A percentile compares a stretch with the other conserved stretches of the same genome.
Evolutionary conservation across 305 asterid genomes (phyloP).

Genomic region (Fraxinus platypoda): DNA sequence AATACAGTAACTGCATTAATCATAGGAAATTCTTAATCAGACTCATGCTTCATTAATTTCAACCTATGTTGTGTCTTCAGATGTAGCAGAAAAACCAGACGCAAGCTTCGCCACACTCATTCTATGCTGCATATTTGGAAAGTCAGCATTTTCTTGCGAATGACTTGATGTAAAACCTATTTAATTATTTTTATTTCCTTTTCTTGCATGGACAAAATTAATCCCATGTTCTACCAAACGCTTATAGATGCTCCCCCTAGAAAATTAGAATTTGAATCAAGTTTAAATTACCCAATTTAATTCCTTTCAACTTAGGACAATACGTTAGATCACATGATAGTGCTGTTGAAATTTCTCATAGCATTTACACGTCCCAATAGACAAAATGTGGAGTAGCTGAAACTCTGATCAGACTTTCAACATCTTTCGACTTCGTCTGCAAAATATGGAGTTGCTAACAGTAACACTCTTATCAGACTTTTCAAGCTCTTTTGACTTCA

Average conservation of each 20-base stretch:
- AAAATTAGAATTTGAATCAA: not conserved
- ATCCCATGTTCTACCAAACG: not conserved
- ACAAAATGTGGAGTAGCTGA: not conserved
- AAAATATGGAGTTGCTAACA: not conserved
- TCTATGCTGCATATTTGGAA: not conserved
- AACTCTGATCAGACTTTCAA: not conserved
- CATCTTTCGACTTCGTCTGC: not conserved
- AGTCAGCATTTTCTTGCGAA: not conserved
- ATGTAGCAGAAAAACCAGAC: not conserved
- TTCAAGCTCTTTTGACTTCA: not conserved
- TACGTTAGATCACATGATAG: not conserved
- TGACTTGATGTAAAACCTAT: not conserved
- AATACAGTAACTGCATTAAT: not conserved
- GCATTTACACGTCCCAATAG: not conserved
- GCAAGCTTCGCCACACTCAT: not conserved
- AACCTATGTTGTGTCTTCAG: not conserved
- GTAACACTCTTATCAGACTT: constrained; percentile 9
- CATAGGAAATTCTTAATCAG: not conserved
- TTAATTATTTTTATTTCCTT: not conserved
- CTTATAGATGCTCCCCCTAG: not conserved
- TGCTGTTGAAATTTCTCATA: not conserved
- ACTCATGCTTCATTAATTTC: not conserved
- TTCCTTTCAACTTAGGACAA: not conserved
- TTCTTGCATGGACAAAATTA: not conserved
- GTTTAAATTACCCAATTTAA: not conserved